Conservation (phyloP, 1,284 basidiomycete genomes). For the Puccinia hordei region DNA sequence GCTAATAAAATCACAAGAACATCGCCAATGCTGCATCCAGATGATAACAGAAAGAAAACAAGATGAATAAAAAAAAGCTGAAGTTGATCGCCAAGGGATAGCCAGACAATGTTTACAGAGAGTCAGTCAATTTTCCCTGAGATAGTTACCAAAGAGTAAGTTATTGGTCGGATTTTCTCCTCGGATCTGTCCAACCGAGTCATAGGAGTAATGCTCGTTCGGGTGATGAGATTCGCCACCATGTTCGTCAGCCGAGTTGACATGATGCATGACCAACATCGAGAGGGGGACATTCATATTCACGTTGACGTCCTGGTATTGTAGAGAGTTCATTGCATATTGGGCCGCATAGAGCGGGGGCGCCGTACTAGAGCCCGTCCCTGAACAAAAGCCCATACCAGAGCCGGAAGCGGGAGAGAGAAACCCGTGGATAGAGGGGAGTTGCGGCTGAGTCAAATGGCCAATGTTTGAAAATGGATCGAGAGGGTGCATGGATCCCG, state of each 20-base stretch:
- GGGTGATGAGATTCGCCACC: slow-evolving; percentile 10
- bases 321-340: slow-evolving; percentile 34
- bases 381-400: slow-evolving; percentile 22
- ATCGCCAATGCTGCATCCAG: slow-evolving; percentile 5
- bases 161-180: slow-evolving; percentile 17
- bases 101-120: neutral
- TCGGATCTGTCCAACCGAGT: slow-evolving; percentile 1
- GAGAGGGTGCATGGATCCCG: slow-evolving; percentile 2
- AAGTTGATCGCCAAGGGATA: neutral
- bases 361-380: neutral
- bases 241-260: slow-evolving; percentile 14
- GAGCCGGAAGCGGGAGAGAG: slow-evolving; percentile 10
- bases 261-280: slow-evolving; percentile 34
- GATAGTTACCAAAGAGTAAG: slow-evolving; percentile 21
- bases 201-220: slow-evolving; percentile 5
- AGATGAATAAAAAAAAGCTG: neutral
- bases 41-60: neutral
- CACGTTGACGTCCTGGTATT: slow-evolving; percentile 30
- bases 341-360: slow-evolving; percentile 30
- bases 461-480: neutral
- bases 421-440: slow-evolving; percentile 32
- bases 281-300: slow-evolving; percentile 30
- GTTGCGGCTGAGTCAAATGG: slow-evolving; percentile 27
- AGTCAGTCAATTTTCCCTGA: slow-evolving; percentile 4
- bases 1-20: slow-evolving; percentile 1